phyloP scores from a whole-genome alignment of 495 filamentous ascomycete species.

The Bathelium albidoporum region DNA sequence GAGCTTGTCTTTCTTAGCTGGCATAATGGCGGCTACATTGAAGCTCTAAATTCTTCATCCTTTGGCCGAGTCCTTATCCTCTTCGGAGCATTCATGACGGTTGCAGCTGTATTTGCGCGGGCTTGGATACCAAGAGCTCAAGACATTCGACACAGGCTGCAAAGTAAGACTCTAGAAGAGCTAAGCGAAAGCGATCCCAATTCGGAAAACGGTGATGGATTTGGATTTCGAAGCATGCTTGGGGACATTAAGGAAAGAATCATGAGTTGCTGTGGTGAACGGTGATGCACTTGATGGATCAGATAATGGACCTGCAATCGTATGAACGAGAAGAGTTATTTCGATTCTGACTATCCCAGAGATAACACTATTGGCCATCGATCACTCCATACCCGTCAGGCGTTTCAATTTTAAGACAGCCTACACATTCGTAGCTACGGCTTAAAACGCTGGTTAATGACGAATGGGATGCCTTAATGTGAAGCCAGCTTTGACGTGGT shows the following conservation, averaged over 20 bases:
- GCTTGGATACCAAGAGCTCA: constrained; percentile 10
- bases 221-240: background rate
- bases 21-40: background rate
- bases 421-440: too few species aligned
- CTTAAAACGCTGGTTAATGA: too few species aligned
- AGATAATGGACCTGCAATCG: too few species aligned
- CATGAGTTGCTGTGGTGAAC: background rate
- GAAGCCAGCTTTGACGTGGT: too few species aligned
- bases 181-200: background rate
- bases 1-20: constrained; percentile 18
- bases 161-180: background rate
- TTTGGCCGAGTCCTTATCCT: constrained; percentile 2
- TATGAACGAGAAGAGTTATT: too few species aligned
- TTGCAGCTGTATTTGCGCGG: constrained; percentile 3
- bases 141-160: background rate
- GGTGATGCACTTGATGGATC: background rate
- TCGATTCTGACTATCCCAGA: too few species aligned
- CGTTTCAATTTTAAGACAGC: too few species aligned
- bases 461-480: too few species aligned
- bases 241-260: background rate
- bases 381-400: too few species aligned
- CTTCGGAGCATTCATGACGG: constrained; percentile 5
- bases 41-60: background rate
- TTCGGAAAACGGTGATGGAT: background rate
- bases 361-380: too few species aligned